A percentile compares a stretch with the other conserved stretches of the same genome.
These are phyloP conservation scores for Trichophyton verrucosum DNA, from an alignment of 2,329 filamentous ascomycete species.

Conservation along the genomic window DNA sequence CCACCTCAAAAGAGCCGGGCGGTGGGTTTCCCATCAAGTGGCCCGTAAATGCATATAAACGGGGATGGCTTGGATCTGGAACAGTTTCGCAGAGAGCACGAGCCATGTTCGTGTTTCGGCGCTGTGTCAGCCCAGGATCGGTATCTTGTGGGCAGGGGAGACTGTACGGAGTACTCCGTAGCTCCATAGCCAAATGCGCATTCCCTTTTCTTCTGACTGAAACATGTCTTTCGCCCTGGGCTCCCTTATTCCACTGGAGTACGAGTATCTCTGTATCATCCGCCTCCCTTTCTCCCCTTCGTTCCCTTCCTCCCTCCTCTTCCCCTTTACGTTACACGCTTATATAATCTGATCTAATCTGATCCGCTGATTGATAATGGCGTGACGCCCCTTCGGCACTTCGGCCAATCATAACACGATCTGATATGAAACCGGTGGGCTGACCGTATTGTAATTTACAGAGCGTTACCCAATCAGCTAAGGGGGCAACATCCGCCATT, in stretches of 20 bases:
- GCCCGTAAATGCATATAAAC: not conserved
- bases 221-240: not conserved
- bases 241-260: not conserved
- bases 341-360: slow-evolving; percentile 10
- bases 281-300: not conserved
- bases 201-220: not conserved
- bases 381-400: not conserved
- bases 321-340: not conserved
- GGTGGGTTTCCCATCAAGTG: too few species aligned
- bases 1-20: too few species aligned
- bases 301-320: not conserved
- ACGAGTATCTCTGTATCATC: not conserved
- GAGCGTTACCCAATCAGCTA: not conserved
- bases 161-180: not conserved
- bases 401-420: not conserved
- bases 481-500: not conserved
- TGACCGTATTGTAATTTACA: not conserved
- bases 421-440: not conserved
- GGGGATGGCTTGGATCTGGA: not conserved
- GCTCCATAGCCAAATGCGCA: not conserved
- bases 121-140: not conserved
- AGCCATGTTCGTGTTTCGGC: not conserved
- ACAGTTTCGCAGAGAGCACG: not conserved
- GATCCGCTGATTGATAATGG: slow-evolving; percentile 11
- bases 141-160: not conserved